A percentile compares a stretch with the other conserved stretches of the same genome.
These are phyloP conservation scores for Solanum corneliomulleri DNA, from an alignment of 257 asterid genomes.

Conservation along the genomic window DNA sequence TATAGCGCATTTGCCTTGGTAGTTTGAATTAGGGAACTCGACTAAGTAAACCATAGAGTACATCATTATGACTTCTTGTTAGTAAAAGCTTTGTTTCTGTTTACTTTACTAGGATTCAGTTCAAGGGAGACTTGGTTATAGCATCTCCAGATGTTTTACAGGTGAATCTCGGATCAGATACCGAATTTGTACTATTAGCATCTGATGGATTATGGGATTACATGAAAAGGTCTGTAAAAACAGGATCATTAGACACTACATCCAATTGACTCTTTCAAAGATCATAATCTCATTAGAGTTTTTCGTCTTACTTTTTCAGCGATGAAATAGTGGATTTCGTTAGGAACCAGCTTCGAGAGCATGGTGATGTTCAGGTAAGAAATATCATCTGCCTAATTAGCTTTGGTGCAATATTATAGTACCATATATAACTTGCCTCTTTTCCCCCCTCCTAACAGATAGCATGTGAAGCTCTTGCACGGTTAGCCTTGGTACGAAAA, in stretches of 20 bases:
- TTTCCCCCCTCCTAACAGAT: slow-evolving; percentile 20
- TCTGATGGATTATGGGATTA: slow-evolving; percentile 99
- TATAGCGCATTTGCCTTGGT: background rate
- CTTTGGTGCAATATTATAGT: background rate
- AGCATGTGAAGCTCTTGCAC: slow-evolving; percentile 87
- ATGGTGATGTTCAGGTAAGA: slow-evolving; percentile 78
- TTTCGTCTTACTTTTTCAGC: slow-evolving; percentile 27
- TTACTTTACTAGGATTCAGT: slow-evolving; percentile 41
- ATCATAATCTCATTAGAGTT: background rate
- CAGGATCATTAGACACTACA: background rate
- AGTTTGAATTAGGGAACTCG: background rate
- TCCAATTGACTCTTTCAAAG: background rate
- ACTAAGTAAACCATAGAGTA: background rate
- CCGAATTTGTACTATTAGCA: slow-evolving; percentile 67
- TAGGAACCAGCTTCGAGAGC: slow-evolving; percentile 68
- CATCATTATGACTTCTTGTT: background rate
- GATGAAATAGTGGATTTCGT: slow-evolving; percentile 53
- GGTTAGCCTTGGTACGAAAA: slow-evolving; percentile 63
- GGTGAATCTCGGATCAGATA: slow-evolving; percentile 58
- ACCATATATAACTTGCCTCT: slow-evolving; percentile 4
- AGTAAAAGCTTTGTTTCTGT: background rate
- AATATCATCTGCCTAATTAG: background rate
- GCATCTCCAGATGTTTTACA: slow-evolving; percentile 75
- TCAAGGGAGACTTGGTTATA: slow-evolving; percentile 65
- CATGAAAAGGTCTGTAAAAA: slow-evolving; percentile 39